phyloP scores from a whole-genome alignment of 2,329 filamentous ascomycete species.

The Epichloe typhina region DNA sequence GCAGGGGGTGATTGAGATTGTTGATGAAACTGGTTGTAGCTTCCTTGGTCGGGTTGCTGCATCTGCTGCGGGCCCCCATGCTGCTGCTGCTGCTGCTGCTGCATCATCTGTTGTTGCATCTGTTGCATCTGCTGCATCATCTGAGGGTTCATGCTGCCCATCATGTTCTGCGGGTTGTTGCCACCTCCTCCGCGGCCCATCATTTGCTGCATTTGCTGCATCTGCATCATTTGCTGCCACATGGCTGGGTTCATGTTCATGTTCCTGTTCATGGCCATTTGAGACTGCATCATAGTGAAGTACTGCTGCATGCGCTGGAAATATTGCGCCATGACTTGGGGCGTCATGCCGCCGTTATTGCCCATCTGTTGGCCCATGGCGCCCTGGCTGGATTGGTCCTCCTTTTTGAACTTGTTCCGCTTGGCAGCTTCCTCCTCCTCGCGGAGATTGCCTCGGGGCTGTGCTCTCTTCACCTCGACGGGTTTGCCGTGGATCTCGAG shows the following conservation, averaged over 20 bases:
- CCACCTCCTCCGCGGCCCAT: slow-evolving; percentile 29
- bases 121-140: slow-evolving; percentile 48
- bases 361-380: slow-evolving; percentile 30
- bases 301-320: slow-evolving; percentile 98
- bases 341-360: slow-evolving; percentile 61
- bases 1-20: slow-evolving; percentile 22
- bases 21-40: slow-evolving; percentile 29
- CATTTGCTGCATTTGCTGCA: slow-evolving; percentile 56
- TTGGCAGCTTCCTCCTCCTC: slow-evolving; percentile 70
- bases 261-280: slow-evolving; percentile 71
- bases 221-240: slow-evolving; percentile 65
- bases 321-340: slow-evolving; percentile 96
- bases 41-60: slow-evolving; percentile 7
- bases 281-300: slow-evolving; percentile 87
- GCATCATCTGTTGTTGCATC: slow-evolving; percentile 28
- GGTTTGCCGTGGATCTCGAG: slow-evolving; percentile 90
- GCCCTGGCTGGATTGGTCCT: slow-evolving; percentile 20
- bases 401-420: slow-evolving; percentile 48
- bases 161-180: slow-evolving; percentile 24
- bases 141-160: slow-evolving; percentile 31
- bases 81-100: slow-evolving; percentile 31
- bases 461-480: slow-evolving; percentile 96
- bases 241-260: slow-evolving; percentile 64
- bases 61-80: slow-evolving; percentile 11
- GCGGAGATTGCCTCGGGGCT: slow-evolving; percentile 84